Percentiles rank a stretch among this genome's conserved stretches.
phyloP scores from a whole-genome alignment of 2,329 filamentous ascomycete genomes.

The Mycosphaerella sp. region DNA sequence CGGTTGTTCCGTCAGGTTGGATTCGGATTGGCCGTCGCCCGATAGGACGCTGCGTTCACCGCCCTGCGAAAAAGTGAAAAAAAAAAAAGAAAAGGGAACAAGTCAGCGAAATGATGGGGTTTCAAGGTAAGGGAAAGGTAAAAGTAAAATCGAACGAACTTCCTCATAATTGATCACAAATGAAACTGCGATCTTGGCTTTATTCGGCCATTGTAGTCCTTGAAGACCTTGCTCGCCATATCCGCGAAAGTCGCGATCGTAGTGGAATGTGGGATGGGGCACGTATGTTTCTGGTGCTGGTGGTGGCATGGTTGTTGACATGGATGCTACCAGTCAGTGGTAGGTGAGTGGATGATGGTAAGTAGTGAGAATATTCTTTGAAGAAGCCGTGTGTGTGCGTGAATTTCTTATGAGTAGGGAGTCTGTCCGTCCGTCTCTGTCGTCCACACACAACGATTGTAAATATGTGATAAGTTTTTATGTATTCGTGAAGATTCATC shows the following conservation, averaged over 20 bases:
- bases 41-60: slow-evolving; percentile 37
- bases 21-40: slow-evolving; percentile 38
- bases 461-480: too few relatives aligned
- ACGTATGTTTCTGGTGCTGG: background rate
- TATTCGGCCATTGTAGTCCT: slow-evolving; percentile 37
- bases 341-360: too few relatives aligned
- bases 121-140: background rate
- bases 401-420: too few relatives aligned
- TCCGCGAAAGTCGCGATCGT: slow-evolving; percentile 25
- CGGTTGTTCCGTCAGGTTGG: slow-evolving; percentile 35
- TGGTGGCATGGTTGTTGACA: background rate
- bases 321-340: too few relatives aligned
- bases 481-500: too few relatives aligned
- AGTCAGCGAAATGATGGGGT: background rate
- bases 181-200: slow-evolving; percentile 42
- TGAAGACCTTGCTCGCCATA: slow-evolving; percentile 25
- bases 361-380: too few relatives aligned
- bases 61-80: slow-evolving; percentile 26
- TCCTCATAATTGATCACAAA: slow-evolving; percentile 47
- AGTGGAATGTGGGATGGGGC: slow-evolving; percentile 11
- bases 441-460: too few relatives aligned
- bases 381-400: too few relatives aligned
- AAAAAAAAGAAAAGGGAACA: background rate
- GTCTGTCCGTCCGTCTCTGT: too few relatives aligned
- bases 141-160: slow-evolving; percentile 1